phyloP scores from a whole-genome alignment of 164 flowering plant species.

The Liquidambar formosana region DNA sequence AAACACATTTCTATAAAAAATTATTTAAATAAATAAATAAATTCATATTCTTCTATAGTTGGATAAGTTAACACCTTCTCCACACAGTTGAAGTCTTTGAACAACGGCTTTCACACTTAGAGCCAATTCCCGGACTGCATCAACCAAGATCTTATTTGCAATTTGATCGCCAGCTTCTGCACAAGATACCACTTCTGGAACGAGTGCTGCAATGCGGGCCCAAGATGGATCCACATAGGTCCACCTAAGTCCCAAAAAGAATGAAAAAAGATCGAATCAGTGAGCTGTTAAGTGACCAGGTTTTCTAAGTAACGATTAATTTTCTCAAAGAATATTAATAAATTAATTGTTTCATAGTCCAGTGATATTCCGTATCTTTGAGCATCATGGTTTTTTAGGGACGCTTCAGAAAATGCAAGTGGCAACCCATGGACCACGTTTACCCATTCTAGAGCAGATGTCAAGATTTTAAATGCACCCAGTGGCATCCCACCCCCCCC shows the following conservation, averaged over 20 bases:
- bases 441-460: too few species aligned
- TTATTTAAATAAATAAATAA: background rate
- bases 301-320: too few species aligned
- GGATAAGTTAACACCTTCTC: slow-evolving; percentile 57
- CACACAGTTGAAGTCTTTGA: slow-evolving; percentile 71
- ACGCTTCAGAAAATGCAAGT: too few species aligned
- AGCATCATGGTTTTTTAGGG: too few species aligned
- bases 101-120: slow-evolving; percentile 87
- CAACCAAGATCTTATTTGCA: slow-evolving; percentile 64
- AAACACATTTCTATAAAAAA: background rate
- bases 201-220: slow-evolving; percentile 98
- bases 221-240: slow-evolving; percentile 97
- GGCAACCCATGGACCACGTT: too few species aligned
- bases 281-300: too few species aligned
- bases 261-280: slow-evolving; percentile 2
- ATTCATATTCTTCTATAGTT: background rate
- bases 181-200: slow-evolving; percentile 82
- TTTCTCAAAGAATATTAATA: too few species aligned
- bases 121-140: slow-evolving; percentile 82
- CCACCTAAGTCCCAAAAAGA: slow-evolving; percentile 63
- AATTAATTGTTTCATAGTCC: too few species aligned
- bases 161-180: slow-evolving; percentile 91
- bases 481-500: too few species aligned
- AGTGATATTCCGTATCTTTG: too few species aligned
- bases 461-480: too few species aligned